A percentile compares a stretch with the other conserved stretches of the same genome.
Evolutionary conservation across 768 basidiomycete genomes (phyloP).

Genomic region (Coprinellus micaceus): DNA sequence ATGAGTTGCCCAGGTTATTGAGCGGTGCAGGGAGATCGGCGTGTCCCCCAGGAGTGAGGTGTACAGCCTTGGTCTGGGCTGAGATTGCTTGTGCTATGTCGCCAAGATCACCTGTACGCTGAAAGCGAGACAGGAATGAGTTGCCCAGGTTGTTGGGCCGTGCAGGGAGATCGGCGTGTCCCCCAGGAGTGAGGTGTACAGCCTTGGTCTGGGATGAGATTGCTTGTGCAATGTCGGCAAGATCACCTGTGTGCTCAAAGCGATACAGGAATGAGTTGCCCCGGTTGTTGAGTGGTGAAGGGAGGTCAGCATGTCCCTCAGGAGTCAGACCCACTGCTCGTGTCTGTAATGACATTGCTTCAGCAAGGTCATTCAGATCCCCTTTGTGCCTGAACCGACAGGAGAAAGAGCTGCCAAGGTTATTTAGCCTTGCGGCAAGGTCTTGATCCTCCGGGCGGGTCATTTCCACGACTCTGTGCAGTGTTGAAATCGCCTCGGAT

Average conservation of each 20-base stretch:
- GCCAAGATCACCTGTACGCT: neutral
- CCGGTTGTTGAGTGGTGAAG: too few relatives aligned
- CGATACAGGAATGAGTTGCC: constrained; percentile 13
- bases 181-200: too few relatives aligned
- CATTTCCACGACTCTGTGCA: neutral
- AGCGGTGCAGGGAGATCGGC: too few relatives aligned
- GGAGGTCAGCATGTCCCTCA: constrained; percentile 9
- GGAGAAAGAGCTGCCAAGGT: constrained; percentile 11
- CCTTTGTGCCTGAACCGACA: neutral
- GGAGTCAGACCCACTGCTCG: constrained; percentile 21
- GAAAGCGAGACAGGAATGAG: neutral
- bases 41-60: neutral
- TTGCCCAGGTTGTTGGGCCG: too few relatives aligned
- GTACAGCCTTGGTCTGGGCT: neutral
- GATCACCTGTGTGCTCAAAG: constrained; percentile 22
- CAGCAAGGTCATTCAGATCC: neutral
- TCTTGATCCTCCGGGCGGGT: neutral
- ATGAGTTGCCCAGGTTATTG: too few relatives aligned
- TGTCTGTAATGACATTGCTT: constrained; percentile 18
- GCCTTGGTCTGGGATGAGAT: too few relatives aligned
- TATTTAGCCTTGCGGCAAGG: neutral
- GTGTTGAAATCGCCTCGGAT: neutral
- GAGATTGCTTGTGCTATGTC: neutral
- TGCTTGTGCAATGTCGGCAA: too few relatives aligned
- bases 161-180: too few relatives aligned